Conservation (phyloP, 805 yeast genomes). For the Candida glaebosa region DNA sequence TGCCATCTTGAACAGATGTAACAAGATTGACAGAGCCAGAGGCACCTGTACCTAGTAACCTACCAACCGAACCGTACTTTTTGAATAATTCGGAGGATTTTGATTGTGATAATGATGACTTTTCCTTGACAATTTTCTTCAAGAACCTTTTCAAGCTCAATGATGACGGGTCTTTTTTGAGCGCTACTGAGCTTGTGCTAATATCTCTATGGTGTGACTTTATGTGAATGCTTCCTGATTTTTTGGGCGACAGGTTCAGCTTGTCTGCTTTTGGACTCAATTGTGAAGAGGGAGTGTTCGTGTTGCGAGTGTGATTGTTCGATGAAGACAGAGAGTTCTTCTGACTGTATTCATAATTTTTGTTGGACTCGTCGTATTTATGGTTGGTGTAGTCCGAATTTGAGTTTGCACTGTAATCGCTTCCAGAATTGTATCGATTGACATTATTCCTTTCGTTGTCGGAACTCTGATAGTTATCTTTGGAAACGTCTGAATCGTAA, state of each 20-base stretch:
- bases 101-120: slow-evolving; percentile 11
- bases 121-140: slow-evolving; percentile 38
- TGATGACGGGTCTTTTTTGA: not conserved
- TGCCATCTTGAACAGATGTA: slow-evolving; percentile 50
- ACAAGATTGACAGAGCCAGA: slow-evolving; percentile 90
- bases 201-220: not conserved
- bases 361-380: not conserved
- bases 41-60: slow-evolving; percentile 85
- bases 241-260: not conserved
- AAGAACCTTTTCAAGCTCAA: slow-evolving; percentile 46
- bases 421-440: not conserved
- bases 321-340: slow-evolving; percentile 1
- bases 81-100: slow-evolving; percentile 27
- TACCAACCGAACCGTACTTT: slow-evolving; percentile 70
- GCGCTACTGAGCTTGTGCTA: not conserved
- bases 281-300: not conserved
- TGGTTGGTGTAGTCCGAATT: not conserved
- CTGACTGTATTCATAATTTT: not conserved
- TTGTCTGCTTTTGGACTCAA: not conserved
- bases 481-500: no score
- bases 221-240: slow-evolving; percentile 11
- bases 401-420: no score
- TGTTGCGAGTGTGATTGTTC: no score
- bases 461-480: no score
- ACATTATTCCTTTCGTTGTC: not conserved